Evolutionary conservation across 2,329 filamentous ascomycete species (phyloP).

Genomic region (Neophaeococcomyces mojaviensis): DNA sequence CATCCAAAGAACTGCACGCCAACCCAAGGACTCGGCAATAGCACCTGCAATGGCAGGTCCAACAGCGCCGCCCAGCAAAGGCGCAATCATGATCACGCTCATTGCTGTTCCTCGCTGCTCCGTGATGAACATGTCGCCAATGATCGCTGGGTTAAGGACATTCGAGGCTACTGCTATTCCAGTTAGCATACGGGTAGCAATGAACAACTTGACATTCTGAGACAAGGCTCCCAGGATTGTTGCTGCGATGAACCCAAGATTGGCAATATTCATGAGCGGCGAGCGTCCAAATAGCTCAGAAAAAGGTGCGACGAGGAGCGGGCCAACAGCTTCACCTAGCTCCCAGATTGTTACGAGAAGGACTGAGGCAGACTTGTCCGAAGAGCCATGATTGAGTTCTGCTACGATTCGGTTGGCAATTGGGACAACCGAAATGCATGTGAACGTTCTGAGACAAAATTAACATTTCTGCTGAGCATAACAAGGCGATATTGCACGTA

Average conservation of each 20-base stretch:
- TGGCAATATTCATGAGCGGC: conserved; percentile 32
- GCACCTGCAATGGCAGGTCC: conserved; percentile 23
- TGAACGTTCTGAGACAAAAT: conserved; percentile 43
- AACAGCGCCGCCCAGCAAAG: conserved; percentile 36
- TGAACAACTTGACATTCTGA: conserved; percentile 32
- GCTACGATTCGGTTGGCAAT: conserved; percentile 45
- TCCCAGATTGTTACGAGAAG: conserved; percentile 45
- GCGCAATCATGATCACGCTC: conserved; percentile 50
- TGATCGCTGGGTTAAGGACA: conserved; percentile 55
- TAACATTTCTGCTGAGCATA: background rate
- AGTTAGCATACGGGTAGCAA: conserved; percentile 38
- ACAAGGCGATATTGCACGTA: conserved; percentile 5
- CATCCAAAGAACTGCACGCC: conserved; percentile 23
- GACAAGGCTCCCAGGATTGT: conserved; percentile 34
- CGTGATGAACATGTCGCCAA: conserved; percentile 54
- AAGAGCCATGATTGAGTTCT: conserved; percentile 32
- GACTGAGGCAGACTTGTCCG: conserved; percentile 43
- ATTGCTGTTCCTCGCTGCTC: conserved; percentile 54
- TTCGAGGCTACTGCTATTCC: conserved; percentile 40
- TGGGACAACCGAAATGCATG: conserved; percentile 50
- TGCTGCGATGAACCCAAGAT: conserved; percentile 39
- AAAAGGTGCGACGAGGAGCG: conserved; percentile 39
- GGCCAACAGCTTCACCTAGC: conserved; percentile 41
- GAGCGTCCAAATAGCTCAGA: conserved; percentile 38
- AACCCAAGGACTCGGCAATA: conserved; percentile 19